phyloP scores from a whole-genome alignment of 495 filamentous ascomycete genomes.

The Penicillium turbatum region DNA sequence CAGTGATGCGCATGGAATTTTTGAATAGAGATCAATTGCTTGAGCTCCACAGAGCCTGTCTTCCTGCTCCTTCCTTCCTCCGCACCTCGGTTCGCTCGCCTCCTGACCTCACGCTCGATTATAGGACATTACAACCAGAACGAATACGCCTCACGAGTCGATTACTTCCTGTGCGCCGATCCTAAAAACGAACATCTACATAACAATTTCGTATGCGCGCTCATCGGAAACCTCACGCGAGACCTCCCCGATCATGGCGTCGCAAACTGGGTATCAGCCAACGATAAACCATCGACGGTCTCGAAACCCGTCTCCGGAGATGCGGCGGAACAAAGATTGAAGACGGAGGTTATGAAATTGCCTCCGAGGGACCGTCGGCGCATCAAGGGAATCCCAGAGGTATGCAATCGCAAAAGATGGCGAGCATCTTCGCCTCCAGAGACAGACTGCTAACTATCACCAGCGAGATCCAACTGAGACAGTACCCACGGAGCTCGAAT shows the following conservation, averaged over 20 bases:
- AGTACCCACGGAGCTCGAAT: constrained; percentile 58
- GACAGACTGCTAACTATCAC: constrained; percentile 4
- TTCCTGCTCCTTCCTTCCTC: background rate
- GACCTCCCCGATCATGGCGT: constrained; percentile 90
- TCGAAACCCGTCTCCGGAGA: constrained; percentile 80
- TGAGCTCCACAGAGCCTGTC: background rate
- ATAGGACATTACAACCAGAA: constrained; percentile 78
- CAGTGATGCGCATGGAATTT: constrained; percentile 17
- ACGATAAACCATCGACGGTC: constrained; percentile 83
- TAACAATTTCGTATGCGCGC: constrained; percentile 81
- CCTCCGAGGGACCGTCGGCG: constrained; percentile 79
- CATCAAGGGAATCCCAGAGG: constrained; percentile 72
- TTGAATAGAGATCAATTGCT: background rate
- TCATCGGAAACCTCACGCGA: constrained; percentile 80
- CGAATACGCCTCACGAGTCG: constrained; percentile 74
- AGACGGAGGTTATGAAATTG: constrained; percentile 91
- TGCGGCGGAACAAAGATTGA: constrained; percentile 83
- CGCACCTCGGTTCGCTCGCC: constrained; percentile 18
- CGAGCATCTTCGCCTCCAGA: background rate
- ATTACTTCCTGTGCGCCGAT: constrained; percentile 65
- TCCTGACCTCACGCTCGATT: constrained; percentile 14
- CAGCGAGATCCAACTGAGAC: constrained; percentile 66
- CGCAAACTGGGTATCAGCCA: constrained; percentile 91
- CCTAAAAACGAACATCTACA: constrained; percentile 76
- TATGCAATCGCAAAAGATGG: constrained; percentile 23